These are phyloP conservation scores for Drosera spatulata DNA, from an alignment of 179 eudicot genomes.

Conservation along the genomic window DNA sequence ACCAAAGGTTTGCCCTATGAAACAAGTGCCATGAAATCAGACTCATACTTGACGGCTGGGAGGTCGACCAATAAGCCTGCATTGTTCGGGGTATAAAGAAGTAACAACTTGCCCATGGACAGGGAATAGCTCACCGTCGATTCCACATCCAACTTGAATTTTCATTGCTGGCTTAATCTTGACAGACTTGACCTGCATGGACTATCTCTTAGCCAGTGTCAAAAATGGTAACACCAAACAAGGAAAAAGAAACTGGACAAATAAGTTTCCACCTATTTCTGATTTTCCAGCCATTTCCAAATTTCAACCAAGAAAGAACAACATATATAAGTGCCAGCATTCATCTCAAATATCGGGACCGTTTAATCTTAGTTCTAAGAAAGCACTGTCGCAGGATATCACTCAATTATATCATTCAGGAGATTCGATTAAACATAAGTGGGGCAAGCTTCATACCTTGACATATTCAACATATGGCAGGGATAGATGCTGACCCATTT, in stretches of 20 bases:
- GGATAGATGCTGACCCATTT: slow-evolving; percentile 80
- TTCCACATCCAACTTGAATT: slow-evolving; percentile 78
- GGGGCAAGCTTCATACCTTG: slow-evolving; percentile 44
- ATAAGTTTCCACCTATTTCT: too few relatives aligned
- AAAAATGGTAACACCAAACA: too few relatives aligned
- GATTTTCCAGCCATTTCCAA: too few relatives aligned
- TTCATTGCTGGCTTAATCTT: slow-evolving; percentile 84
- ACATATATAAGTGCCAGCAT: too few relatives aligned
- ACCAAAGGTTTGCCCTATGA: too few relatives aligned
- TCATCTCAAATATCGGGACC: too few relatives aligned
- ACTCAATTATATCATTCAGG: neutral
- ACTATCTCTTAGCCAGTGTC: neutral
- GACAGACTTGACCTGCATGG: slow-evolving; percentile 81
- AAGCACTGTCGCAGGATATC: too few relatives aligned
- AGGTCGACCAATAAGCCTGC: slow-evolving; percentile 93
- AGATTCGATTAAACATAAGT: neutral
- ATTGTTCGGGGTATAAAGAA: slow-evolving; percentile 86
- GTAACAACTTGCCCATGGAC: slow-evolving; percentile 75
- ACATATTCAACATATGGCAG: slow-evolving; percentile 91
- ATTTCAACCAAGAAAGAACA: too few relatives aligned
- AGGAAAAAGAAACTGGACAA: neutral
- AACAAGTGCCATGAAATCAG: too few relatives aligned
- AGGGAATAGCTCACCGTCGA: slow-evolving; percentile 89
- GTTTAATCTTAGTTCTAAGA: too few relatives aligned
- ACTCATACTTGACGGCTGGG: slow-evolving; percentile 21